Evolutionary conservation across 106 monocot genomes (phyloP).

Genomic region (Hemerocallis citrina): DNA sequence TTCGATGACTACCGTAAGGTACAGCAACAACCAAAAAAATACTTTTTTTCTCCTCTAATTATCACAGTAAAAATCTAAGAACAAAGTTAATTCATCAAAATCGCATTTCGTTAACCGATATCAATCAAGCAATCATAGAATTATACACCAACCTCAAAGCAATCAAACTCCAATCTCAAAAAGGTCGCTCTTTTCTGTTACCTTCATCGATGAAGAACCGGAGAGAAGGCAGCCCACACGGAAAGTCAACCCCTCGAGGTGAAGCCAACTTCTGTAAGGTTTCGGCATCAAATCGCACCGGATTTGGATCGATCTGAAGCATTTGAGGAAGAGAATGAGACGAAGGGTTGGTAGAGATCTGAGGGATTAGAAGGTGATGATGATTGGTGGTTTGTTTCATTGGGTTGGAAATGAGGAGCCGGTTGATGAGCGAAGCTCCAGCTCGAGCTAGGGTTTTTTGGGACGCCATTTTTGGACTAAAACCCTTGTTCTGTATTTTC

Average conservation of each 20-base stretch:
- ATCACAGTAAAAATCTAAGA: too few relatives aligned
- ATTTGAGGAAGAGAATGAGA: not conserved
- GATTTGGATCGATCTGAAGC: not conserved
- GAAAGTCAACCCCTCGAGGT: conserved; percentile 26
- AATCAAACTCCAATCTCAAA: too few relatives aligned
- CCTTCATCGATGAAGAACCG: conserved; percentile 58
- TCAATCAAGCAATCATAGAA: too few relatives aligned
- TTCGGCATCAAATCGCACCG: conserved; percentile 13
- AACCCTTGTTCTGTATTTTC: too few relatives aligned
- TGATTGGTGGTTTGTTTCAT: not conserved
- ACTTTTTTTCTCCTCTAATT: too few relatives aligned
- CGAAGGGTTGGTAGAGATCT: conserved; percentile 11
- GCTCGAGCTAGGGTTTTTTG: conserved; percentile 51
- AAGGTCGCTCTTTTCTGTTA: too few relatives aligned
- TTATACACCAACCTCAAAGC: too few relatives aligned
- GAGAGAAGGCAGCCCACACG: conserved; percentile 56
- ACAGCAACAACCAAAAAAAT: too few relatives aligned
- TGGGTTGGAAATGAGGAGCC: conserved; percentile 17
- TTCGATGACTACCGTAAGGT: too few relatives aligned
- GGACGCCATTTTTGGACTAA: conserved; percentile 30
- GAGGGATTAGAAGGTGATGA: not conserved
- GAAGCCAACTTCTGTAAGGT: conserved; percentile 20
- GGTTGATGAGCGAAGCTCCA: conserved; percentile 36
- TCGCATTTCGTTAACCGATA: too few relatives aligned
- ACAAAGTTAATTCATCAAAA: too few relatives aligned